phyloP scores from a whole-genome alignment of 805 yeast genomes.

The Ogataea siamensis region DNA sequence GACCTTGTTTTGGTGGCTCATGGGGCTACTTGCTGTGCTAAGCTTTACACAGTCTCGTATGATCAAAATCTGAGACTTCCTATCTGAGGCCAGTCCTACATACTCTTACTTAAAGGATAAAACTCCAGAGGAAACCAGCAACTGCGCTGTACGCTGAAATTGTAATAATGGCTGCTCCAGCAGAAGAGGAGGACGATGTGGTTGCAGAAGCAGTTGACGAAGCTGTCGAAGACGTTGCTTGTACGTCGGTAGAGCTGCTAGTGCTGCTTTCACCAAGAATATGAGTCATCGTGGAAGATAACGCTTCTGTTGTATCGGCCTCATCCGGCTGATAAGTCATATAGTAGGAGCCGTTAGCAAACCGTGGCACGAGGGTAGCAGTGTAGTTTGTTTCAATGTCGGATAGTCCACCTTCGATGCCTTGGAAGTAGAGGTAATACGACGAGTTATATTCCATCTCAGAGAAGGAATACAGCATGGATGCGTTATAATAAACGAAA shows the following conservation, averaged over 20 bases:
- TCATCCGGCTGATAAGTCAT: not conserved
- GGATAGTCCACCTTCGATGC: not conserved
- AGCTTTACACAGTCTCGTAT: not conserved
- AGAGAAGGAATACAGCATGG: not conserved
- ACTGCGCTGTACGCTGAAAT: not conserved
- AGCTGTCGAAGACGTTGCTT: not conserved
- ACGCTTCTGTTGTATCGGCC: constrained; percentile 1
- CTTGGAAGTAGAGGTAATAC: constrained; percentile 1
- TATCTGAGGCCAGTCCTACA: no score
- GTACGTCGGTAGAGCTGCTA: not conserved
- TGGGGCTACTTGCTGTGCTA: not conserved
- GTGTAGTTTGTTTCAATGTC: not conserved
- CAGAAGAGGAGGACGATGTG: not conserved
- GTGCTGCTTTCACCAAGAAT: no score
- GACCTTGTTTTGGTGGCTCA: constrained; percentile 1
- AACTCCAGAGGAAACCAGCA: not conserved
- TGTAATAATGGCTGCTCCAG: not conserved
- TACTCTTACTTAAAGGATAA: no score
- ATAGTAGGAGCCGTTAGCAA: not conserved
- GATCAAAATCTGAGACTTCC: not conserved
- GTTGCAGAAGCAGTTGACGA: not conserved
- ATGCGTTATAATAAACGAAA: constrained; percentile 1
- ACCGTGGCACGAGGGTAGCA: not conserved
- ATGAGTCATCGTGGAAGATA: not conserved
- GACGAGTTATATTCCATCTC: not conserved